Percentiles rank a stretch among this genome's conserved stretches.
Conservation (phyloP, 2,329 filamentous ascomycete species). For the Penicillium hordei region DNA sequence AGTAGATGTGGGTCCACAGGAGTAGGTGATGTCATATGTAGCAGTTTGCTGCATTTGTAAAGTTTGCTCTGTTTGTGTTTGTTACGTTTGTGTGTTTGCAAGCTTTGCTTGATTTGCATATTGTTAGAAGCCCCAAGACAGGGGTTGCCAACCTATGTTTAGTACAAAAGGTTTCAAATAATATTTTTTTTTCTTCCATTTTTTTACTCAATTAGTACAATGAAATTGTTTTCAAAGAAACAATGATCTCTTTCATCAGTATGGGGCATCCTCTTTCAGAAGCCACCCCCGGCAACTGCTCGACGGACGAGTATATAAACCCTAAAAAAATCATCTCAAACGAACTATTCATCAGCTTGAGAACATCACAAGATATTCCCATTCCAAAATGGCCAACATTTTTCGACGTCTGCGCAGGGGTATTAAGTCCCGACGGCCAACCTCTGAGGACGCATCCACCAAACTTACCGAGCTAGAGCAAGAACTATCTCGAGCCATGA, state of each 20-base stretch:
- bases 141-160: neutral
- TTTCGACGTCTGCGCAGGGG: neutral
- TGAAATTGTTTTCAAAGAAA: neutral
- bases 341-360: neutral
- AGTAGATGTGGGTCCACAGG: neutral
- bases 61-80: slow-evolving; percentile 21
- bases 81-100: slow-evolving; percentile 8
- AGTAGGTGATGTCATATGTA: slow-evolving; percentile 21
- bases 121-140: too few relatives aligned
- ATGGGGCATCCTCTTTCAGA: neutral
- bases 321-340: neutral
- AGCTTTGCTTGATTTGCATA: neutral
- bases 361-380: neutral
- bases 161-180: neutral
- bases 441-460: neutral
- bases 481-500: slow-evolving; percentile 6
- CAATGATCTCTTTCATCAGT: neutral
- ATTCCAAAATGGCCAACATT: neutral
- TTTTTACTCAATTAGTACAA: neutral
- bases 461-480: neutral
- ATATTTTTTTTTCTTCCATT: neutral
- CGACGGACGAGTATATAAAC: neutral
- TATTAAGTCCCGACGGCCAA: neutral
- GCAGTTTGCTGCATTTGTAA: slow-evolving; percentile 20
- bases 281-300: neutral